Base-by-base conservation (phyloP, 2,329 filamentous ascomycete species). In the Colletotrichum tofieldiae region DNA sequence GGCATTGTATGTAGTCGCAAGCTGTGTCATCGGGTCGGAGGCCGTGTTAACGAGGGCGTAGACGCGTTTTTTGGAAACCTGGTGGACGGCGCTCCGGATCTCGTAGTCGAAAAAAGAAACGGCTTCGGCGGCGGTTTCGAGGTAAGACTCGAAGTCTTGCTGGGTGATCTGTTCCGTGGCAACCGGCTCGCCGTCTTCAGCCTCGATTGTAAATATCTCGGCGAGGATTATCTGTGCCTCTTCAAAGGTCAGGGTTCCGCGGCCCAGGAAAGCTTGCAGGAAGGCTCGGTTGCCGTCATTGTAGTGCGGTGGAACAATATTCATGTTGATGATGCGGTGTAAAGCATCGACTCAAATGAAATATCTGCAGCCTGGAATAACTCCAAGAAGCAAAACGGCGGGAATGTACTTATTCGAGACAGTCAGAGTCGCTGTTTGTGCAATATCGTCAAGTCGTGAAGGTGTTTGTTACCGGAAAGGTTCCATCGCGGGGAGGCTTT, bases 1-100 rank as follows among this genome's bases (percentile, higher is more conserved):
- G 0, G 94, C 85, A 9, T 87, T 89, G 79, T 93, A 93, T 0
- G 90, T 91, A 0, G 96, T 98, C 2, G 95, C 94, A 49, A 98
- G 88, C 78, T 98, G 96, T 0, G 94, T 97, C 72, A 96, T 85
- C 0, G 92, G 86, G 81, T 99, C 96, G 73, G 93, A 94, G 12
- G 93, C 92, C 1, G 93, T 94, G 83, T 99, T 99, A 58, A 98
- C 92, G 43, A 99, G 86, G 2, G 93, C 94, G 80, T 92, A 98
- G 29, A 95, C 85, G n/a, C 91, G 89, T 77, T 90, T 85, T 75
- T 89, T 90, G 12, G 87, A 87, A 37, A 82, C 79, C 80, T 98
- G 95, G 77, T 96, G 90, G 45, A 90, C 83, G 5, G 90, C 89
- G 78, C 88, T 93, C 73, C 94, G 91, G 78, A 99, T 94, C 81